A percentile compares a stretch with the other conserved stretches of the same genome.
phyloP scores from a whole-genome alignment of 805 yeast genomes.

The Yamadazyma phyllophila region DNA sequence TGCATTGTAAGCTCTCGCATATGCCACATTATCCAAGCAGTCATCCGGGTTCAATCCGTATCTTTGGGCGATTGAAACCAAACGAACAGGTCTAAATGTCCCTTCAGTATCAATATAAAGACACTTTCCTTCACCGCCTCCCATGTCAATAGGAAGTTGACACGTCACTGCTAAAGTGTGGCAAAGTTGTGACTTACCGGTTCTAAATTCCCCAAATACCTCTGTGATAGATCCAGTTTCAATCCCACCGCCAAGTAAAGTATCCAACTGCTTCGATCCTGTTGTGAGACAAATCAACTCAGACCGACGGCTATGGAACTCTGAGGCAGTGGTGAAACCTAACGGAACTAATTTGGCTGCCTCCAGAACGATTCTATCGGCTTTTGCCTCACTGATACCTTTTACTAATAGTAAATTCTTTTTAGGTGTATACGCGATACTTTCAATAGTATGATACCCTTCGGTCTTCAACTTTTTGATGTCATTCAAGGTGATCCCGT shows the following conservation, averaged over 20 bases:
- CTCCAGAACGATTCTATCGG: slow-evolving; percentile 77
- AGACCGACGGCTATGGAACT: slow-evolving; percentile 83
- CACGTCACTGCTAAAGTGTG: slow-evolving; percentile 97
- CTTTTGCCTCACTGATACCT: slow-evolving; percentile 95
- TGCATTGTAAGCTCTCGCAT: slow-evolving; percentile 95
- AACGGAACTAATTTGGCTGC: slow-evolving; percentile 87
- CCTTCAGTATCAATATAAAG: slow-evolving; percentile 96
- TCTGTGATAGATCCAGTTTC: slow-evolving; percentile 98
- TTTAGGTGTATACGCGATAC: slow-evolving; percentile 91
- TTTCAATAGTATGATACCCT: slow-evolving; percentile 86
- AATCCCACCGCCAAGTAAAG: slow-evolving; percentile 91
- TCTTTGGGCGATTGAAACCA: slow-evolving; percentile 85
- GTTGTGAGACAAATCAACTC: slow-evolving; percentile 92
- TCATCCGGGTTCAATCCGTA: slow-evolving; percentile 91
- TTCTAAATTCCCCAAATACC: slow-evolving; percentile 94
- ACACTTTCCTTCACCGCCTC: slow-evolving; percentile 98
- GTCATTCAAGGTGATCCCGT: slow-evolving; percentile 81
- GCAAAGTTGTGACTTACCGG: slow-evolving; percentile 96
- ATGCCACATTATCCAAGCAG: slow-evolving; percentile 95
- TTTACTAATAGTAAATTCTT: slow-evolving; percentile 72
- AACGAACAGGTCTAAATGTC: slow-evolving; percentile 88
- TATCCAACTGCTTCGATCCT: slow-evolving; percentile 91
- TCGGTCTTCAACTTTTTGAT: slow-evolving; percentile 75
- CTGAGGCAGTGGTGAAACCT: slow-evolving; percentile 97
- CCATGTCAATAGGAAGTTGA: slow-evolving; percentile 93